Evolutionary conservation across 73 alveolate species (phyloP).

Genomic region (Paramecium pentaurelia): DNA sequence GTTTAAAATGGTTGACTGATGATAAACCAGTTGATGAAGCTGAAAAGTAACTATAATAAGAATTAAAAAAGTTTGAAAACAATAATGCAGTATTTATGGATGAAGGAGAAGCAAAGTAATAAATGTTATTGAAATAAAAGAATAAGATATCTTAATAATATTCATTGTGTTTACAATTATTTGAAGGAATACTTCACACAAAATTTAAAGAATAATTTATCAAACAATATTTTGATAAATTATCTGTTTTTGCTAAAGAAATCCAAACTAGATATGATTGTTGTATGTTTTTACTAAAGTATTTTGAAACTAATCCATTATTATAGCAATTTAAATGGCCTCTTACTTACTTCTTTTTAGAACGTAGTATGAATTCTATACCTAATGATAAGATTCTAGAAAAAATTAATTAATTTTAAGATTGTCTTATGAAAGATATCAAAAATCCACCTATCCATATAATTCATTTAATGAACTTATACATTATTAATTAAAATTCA

Average conservation of each 20-base stretch:
- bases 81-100: constrained; percentile 10
- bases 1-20: not conserved
- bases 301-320: not conserved
- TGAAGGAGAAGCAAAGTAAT: not conserved
- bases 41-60: not conserved
- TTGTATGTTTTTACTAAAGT: not conserved
- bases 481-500: not conserved
- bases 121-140: not conserved
- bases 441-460: not conserved
- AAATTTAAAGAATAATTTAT: not conserved
- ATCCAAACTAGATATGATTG: not conserved
- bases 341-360: not conserved
- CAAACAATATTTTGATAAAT: not conserved
- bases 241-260: not conserved
- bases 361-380: not conserved
- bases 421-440: not conserved
- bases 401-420: not conserved
- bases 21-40: not conserved
- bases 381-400: not conserved
- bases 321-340: constrained; percentile 3
- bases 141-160: not conserved
- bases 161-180: not conserved
- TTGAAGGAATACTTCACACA: not conserved
- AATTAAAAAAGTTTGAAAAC: not conserved
- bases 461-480: not conserved